These are phyloP conservation scores for Trichosporon asahii DNA, from an alignment of 1,284 basidiomycete species.

Conservation along the genomic window DNA sequence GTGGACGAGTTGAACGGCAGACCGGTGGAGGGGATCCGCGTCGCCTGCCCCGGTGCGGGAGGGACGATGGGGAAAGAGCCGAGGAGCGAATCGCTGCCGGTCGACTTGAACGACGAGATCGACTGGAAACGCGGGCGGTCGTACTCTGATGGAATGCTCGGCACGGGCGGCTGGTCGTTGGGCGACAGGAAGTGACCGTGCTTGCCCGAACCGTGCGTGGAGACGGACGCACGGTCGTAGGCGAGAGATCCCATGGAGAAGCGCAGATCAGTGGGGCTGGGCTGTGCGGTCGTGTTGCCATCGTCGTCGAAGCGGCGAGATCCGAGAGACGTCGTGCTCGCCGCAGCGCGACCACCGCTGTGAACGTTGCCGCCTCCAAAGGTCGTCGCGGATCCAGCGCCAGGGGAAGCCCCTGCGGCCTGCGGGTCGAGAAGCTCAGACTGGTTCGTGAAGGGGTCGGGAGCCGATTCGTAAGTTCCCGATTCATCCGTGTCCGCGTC, in stretches of 20 bases:
- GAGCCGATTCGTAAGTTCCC: not conserved
- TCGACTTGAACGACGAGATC: conserved; percentile 35
- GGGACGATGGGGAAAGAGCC: conserved; percentile 49
- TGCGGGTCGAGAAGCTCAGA: conserved; percentile 8
- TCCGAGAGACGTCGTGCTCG: conserved; percentile 18
- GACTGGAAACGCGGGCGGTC: conserved; percentile 24
- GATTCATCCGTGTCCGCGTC: conserved; percentile 1
- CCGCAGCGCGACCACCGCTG: conserved; percentile 13
- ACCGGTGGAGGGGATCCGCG: not conserved
- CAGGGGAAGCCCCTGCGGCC: not conserved
- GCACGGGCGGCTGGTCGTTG: conserved; percentile 19
- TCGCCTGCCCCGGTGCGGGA: conserved; percentile 24
- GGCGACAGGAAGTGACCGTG: conserved; percentile 10
- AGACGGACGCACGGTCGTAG: conserved; percentile 36
- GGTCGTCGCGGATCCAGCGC: not conserved
- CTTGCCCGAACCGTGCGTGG: conserved; percentile 38
- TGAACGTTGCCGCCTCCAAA: conserved; percentile 1
- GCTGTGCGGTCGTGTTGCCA: conserved; percentile 25
- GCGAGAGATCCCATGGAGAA: conserved; percentile 52
- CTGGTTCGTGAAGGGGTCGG: conserved; percentile 22
- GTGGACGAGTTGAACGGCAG: conserved; percentile 18
- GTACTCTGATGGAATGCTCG: conserved; percentile 8
- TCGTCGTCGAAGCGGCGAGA: conserved; percentile 29
- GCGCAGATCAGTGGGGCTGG: conserved; percentile 38
- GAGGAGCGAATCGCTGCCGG: conserved; percentile 42